Base-by-base conservation (phyloP, 1,284 basidiomycete species). In the Gomphus bonarii region DNA sequence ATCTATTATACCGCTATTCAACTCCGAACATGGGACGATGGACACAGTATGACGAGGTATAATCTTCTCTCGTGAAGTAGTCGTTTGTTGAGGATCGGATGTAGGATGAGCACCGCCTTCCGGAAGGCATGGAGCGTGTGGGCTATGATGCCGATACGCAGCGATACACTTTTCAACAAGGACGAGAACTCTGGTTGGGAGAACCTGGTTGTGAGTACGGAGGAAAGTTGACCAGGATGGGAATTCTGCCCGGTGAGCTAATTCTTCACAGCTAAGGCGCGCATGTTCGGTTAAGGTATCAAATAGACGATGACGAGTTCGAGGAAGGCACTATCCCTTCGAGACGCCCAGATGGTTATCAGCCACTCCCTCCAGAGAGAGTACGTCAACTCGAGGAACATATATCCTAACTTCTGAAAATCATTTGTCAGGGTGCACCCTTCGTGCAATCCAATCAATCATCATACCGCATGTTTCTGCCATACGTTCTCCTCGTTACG, bases 401-500 rank as follows among this genome's bases (percentile, higher is more conserved):
- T 22, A 22, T 44, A 28, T 18, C 51, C 31, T 54, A 44, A 51
- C 8, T 22, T 18, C 50, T 40, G 20, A 35, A 10, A 28, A 6
- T 31, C 11, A 51, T 8, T 36, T 11, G n/a, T 33, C 20, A 51
- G 50, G 50, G 33, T 9, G 36, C 31, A 40, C 50, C 4, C n/a
- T 11, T 33, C 18, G 36, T 51, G 57, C 66, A 65, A 62, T 61
- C 70, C 51, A 57, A 72, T 71, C 60, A 63, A 70, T 31, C 65
- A 64, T 69, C 82, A 10, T 86, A 86, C 65, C 76, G 80, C 36
- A 76, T 81, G 2, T 72, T 88, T 4, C 82, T 86, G 63, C 85
- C 85, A 14, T 88, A 87, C 73, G 80, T 87, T 70, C 78, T 88
- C 60, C 77, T 86, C 47, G 73, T 88, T 55, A 77, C 76, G 16